Evolutionary conservation across 495 filamentous ascomycete genomes (phyloP), one percentile per base, ranked within the genome.

Genomic region (Podospora conica): DNA sequence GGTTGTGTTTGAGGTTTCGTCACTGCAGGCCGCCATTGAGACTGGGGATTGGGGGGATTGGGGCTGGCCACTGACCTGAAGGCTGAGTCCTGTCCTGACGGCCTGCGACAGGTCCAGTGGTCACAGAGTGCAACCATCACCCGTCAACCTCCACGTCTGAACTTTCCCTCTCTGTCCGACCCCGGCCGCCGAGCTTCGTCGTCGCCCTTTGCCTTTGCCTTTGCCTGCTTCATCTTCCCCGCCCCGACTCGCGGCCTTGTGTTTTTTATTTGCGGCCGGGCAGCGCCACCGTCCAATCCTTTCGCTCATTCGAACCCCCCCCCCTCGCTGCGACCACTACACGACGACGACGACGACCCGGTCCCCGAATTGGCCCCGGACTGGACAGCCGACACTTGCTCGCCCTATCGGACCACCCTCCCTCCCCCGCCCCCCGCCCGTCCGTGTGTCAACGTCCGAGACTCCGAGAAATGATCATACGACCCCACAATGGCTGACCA

Each of bases 401-500:
- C n/a, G n/a, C n/a, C n/a, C n/a, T n/a, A 18, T n/a, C 40, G 40
- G 33, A 25, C 55, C 9, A 9, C 9, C 61, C 10, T 55, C 21
- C 29, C 27, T 10, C 23, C 48, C 25, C 53, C 25, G 24, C 53
- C 21, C 57, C 11, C 62, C 53, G 48, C 18, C 48, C 29, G 54
- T 56, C 55, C 33, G 27, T 21, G 56, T 66, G 66, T 71, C 53
- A 53, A 69, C 70, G 70, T 29, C 27, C 28, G 58, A 67, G 72
- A 67, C 66, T 54, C 27, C 28, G 58, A 67, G 72, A 67, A 66
- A 72, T 72, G 74, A 72, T 68, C 56, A 71, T 72, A 71, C 66
- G 63, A 71, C 66, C 70, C 59, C 68, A 73, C 74, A 62, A 77
- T 77, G 75, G 74, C 75, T 74, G 75, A 77, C 64, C 74, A 68